Conservation (phyloP, 2,329 filamentous ascomycete species). For the Nigrospora sphaerica region DNA sequence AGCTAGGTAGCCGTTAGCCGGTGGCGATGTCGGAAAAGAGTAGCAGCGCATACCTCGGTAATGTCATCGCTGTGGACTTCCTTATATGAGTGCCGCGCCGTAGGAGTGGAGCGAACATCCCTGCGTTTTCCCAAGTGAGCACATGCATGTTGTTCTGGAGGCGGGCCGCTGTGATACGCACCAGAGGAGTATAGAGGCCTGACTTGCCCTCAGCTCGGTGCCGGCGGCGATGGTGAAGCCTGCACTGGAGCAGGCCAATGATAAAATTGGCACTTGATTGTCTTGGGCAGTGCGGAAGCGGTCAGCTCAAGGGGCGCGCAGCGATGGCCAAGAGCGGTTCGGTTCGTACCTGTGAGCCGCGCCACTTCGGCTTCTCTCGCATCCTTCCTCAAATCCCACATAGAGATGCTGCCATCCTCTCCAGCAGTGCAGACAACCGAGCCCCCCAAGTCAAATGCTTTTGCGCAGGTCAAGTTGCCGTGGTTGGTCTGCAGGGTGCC, state of each 20-base stretch:
- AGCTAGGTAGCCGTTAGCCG: constrained; percentile 32
- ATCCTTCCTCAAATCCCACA: constrained; percentile 57
- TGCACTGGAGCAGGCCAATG: constrained; percentile 52
- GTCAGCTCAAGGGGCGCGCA: too few relatives aligned
- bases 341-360: constrained; percentile 36
- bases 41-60: constrained; percentile 38
- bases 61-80: constrained; percentile 64
- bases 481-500: constrained; percentile 45
- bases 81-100: constrained; percentile 46
- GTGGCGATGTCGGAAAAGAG: neutral
- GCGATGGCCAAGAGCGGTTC: constrained; percentile 12
- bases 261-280: constrained; percentile 48
- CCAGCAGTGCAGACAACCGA: constrained; percentile 62
- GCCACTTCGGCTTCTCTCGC: constrained; percentile 30
- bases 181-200: constrained; percentile 56
- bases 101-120: constrained; percentile 47
- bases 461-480: constrained; percentile 57
- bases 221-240: constrained; percentile 61
- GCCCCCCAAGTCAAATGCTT: constrained; percentile 42
- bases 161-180: constrained; percentile 20
- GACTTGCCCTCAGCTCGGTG: constrained; percentile 62
- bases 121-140: constrained; percentile 22
- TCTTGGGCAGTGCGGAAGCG: constrained; percentile 18
- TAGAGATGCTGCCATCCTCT: constrained; percentile 58
- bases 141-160: too few relatives aligned